Evolutionary conservation across 495 filamentous ascomycete species (phyloP).

Genomic region (Lasiosphaeria hispida): DNA sequence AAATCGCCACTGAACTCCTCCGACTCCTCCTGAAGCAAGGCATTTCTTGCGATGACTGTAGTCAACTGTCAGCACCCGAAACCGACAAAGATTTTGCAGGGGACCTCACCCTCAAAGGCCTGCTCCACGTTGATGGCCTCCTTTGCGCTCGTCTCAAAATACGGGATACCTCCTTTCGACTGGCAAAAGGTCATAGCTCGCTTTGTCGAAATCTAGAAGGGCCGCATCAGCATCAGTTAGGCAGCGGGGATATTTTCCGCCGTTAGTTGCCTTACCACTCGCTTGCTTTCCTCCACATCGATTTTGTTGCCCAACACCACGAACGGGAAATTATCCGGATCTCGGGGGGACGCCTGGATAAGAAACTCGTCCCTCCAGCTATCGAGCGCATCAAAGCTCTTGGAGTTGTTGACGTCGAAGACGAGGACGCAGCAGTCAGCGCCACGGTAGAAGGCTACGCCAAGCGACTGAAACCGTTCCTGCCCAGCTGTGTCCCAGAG

Average conservation of each 20-base stretch:
- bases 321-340: slow-evolving; percentile 97
- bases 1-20: slow-evolving; percentile 92
- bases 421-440: slow-evolving; percentile 98
- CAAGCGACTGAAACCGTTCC: slow-evolving; percentile 95
- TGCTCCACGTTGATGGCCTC: slow-evolving; percentile 98
- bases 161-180: slow-evolving; percentile 94
- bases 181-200: slow-evolving; percentile 96
- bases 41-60: slow-evolving; percentile 92
- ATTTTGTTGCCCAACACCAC: slow-evolving; percentile 99
- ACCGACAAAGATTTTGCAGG: neutral
- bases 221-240: slow-evolving; percentile 13
- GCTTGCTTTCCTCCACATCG: slow-evolving; percentile 96
- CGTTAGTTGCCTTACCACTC: slow-evolving; percentile 60
- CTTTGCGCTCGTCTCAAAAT: slow-evolving; percentile 99
- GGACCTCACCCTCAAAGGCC: slow-evolving; percentile 83
- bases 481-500: slow-evolving; percentile 99
- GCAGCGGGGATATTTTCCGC: neutral
- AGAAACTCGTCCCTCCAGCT: slow-evolving; percentile 99
- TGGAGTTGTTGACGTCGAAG: slow-evolving; percentile 98
- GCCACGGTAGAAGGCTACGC: slow-evolving; percentile 96
- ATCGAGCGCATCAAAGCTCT: slow-evolving; percentile 97
- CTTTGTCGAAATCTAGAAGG: slow-evolving; percentile 77
- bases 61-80: slow-evolving; percentile 17
- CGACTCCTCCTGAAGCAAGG: slow-evolving; percentile 92
- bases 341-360: slow-evolving; percentile 93